Conservation (phyloP, 2,329 filamentous ascomycete species). For the Fusarium sp. region DNA sequence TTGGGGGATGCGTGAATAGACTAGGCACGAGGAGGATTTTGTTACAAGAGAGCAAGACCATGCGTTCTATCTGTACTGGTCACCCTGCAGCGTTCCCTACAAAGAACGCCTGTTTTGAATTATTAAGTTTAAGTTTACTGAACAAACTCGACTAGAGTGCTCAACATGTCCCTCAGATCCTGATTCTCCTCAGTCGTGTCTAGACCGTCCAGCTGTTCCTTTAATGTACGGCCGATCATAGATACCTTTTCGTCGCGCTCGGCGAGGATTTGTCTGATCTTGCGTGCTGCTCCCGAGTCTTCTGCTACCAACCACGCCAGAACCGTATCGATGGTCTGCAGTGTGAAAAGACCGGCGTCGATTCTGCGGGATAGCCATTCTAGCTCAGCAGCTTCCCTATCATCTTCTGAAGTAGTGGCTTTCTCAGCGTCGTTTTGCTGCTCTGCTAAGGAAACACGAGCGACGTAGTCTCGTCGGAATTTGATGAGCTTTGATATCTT, state of each 20-base stretch:
- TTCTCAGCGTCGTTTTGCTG: slow-evolving; percentile 60
- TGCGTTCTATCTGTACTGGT: slow-evolving; percentile 26
- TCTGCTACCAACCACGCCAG: slow-evolving; percentile 94
- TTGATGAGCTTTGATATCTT: slow-evolving; percentile 81
- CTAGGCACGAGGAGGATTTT: slow-evolving; percentile 23
- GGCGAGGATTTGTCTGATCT: slow-evolving; percentile 72
- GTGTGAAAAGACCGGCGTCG: slow-evolving; percentile 84
- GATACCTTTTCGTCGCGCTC: slow-evolving; percentile 75
- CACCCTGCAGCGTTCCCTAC: slow-evolving; percentile 19
- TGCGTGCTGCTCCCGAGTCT: slow-evolving; percentile 78
- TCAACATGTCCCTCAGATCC: slow-evolving; percentile 68
- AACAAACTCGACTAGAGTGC: slow-evolving; percentile 65
- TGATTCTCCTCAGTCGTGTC: slow-evolving; percentile 71
- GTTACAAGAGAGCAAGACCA: slow-evolving; percentile 34
- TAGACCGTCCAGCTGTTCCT: slow-evolving; percentile 67
- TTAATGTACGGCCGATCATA: slow-evolving; percentile 74
- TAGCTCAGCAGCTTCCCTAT: slow-evolving; percentile 67
- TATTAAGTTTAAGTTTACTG: slow-evolving; percentile 49
- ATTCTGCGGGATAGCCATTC: slow-evolving; percentile 82
- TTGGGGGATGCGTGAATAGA: slow-evolving; percentile 25
- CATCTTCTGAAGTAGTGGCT: slow-evolving; percentile 29
- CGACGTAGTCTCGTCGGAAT: slow-evolving; percentile 77
- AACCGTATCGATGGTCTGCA: slow-evolving; percentile 87
- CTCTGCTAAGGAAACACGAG: slow-evolving; percentile 66
- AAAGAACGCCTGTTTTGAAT: slow-evolving; percentile 37